Base-by-base conservation (phyloP, 169 alveolate species). In the Fabrea salina region DNA sequence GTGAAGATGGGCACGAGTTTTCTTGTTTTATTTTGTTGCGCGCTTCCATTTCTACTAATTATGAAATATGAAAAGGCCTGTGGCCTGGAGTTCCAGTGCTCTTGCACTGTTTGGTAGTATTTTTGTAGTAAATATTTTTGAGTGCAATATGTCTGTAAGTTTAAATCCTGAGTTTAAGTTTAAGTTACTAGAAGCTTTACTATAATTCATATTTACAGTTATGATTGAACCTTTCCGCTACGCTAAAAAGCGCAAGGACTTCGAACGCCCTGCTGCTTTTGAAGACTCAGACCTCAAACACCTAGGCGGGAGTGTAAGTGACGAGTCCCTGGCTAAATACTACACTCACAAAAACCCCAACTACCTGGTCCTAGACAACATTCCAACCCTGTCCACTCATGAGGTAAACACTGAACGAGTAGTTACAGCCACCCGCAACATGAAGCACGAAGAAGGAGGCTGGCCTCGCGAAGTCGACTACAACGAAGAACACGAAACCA, bases 401-500 rank as follows among this genome's bases (percentile, higher is more conserved):
- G 79, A 91, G 88, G 95, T 95, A 25, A 95, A 92, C 64, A 94
- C 97, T 37, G 96, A 92, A 67, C 85, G 96, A 64, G 95, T 93
- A 25, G 90, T 92, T 44, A 86, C 94, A 32, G 87, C 86, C 43
- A 85, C 83, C 51, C 83, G 88, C 40, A 95, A 94, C 16, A 95
- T 95, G 98, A 86, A 83, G 82, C 98, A 95, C 77, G 68, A 68
- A 6, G 98, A 91, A 71, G 98, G 98, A 72, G 98, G 98, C 30
- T 96, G 99, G 99, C 99, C 99, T 2, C 89, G 89, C 58, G 98
- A 94, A 54, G 92, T 91, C 27, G 97, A 95, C 82, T 92, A 93
- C 35, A 77, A 92, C 47, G 99, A 96, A 83, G 86, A 89, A 59
- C 90, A 92, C 59, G 99, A 95, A 53, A 88, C 94, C 43, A 89